Conservation (phyloP, 2,329 filamentous ascomycete genomes). For the Alternaria longipes region DNA sequence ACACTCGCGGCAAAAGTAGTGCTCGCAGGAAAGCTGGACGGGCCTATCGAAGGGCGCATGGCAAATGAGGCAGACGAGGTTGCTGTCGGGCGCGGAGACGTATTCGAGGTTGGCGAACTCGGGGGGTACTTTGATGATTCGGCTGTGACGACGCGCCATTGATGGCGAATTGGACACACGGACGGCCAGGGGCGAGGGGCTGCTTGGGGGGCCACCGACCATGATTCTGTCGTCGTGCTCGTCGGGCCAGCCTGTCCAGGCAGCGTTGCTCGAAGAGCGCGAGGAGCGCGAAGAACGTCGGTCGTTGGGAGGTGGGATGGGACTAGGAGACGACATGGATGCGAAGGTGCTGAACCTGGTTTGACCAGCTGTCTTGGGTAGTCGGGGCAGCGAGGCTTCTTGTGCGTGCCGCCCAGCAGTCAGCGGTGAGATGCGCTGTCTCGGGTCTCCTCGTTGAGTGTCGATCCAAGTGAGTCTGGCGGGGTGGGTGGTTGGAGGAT, state of each 20-base stretch:
- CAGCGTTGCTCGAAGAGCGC: constrained; percentile 44
- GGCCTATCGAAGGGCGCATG: constrained; percentile 69
- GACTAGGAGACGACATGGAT: constrained; percentile 50
- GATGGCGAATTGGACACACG: constrained; percentile 51
- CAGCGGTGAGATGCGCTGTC: constrained; percentile 17
- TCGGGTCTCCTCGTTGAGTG: constrained; percentile 6
- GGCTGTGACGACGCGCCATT: constrained; percentile 47
- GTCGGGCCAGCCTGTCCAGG: constrained; percentile 33
- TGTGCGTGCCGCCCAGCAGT: not conserved
- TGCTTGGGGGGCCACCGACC: constrained; percentile 51
- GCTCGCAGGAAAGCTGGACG: constrained; percentile 67
- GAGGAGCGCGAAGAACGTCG: constrained; percentile 48
- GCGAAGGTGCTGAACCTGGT: no score
- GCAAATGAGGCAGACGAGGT: constrained; percentile 72
- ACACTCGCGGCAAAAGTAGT: constrained; percentile 70
- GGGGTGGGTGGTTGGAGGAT: constrained; percentile 2
- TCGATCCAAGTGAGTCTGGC: constrained; percentile 7
- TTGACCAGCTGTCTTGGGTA: not conserved
- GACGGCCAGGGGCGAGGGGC: constrained; percentile 51
- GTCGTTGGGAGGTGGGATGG: constrained; percentile 49
- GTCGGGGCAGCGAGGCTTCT: no score
- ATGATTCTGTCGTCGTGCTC: constrained; percentile 30
- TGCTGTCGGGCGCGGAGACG: constrained; percentile 64
- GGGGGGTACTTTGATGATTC: constrained; percentile 50
- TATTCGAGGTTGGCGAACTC: constrained; percentile 69